Percentiles rank a stretch among this genome's conserved stretches.
Conservation (phyloP, 345 rosid genomes). For the Bretschneidera sinensis region DNA sequence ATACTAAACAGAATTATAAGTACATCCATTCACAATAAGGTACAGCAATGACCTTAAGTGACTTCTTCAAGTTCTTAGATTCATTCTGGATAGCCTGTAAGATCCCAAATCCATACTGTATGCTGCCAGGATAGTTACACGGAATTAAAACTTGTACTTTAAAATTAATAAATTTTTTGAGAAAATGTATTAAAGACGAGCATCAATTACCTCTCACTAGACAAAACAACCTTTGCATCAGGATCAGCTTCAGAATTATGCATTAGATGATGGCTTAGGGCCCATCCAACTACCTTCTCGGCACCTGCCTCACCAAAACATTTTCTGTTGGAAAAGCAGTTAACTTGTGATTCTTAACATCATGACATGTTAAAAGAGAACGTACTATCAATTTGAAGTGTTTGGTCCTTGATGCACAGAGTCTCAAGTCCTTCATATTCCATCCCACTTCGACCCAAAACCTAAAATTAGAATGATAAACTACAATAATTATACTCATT, state of each 20-base stretch:
- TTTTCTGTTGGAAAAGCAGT: slow-evolving; percentile 1
- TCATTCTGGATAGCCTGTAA: slow-evolving; percentile 66
- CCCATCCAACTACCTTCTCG: slow-evolving; percentile 89
- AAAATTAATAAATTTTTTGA: too few relatives aligned
- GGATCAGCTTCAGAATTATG: slow-evolving; percentile 56
- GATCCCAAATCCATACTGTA: slow-evolving; percentile 61
- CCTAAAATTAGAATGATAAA: slow-evolving; percentile 36
- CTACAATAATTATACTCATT: slow-evolving; percentile 3
- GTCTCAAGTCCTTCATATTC: slow-evolving; percentile 71
- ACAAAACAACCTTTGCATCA: slow-evolving; percentile 53
- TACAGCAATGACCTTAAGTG: slow-evolving; percentile 58
- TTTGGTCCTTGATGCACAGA: slow-evolving; percentile 67
- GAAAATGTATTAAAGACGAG: slow-evolving; percentile 5
- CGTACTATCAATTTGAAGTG: slow-evolving; percentile 74
- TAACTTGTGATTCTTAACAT: slow-evolving; percentile 1
- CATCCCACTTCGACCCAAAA: slow-evolving; percentile 55
- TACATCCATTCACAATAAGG: not conserved
- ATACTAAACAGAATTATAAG: not conserved
- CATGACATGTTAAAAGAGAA: slow-evolving; percentile 10
- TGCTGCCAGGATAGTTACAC: slow-evolving; percentile 47
- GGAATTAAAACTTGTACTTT: slow-evolving; percentile 14
- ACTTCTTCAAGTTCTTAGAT: slow-evolving; percentile 74
- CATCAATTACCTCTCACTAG: slow-evolving; percentile 60
- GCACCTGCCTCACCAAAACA: slow-evolving; percentile 47
- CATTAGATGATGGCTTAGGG: slow-evolving; percentile 72